Conservation (phyloP, 2,329 filamentous ascomycete genomes). For the Alternaria sp. region DNA sequence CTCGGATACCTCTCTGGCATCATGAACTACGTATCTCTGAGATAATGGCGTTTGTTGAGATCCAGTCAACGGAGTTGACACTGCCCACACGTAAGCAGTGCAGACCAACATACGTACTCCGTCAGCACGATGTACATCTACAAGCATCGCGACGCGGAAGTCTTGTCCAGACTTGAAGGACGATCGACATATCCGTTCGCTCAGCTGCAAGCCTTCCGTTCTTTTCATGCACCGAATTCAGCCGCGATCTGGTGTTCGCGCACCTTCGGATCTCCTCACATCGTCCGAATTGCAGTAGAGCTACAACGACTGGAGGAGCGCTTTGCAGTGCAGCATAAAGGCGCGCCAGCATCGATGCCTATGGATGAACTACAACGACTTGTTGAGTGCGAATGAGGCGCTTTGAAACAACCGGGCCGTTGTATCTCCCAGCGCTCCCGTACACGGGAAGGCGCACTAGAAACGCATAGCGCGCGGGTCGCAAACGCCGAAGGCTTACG, state of each 20-base stretch:
- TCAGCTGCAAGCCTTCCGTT: neutral
- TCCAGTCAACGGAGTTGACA: neutral
- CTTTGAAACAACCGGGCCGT: slow-evolving; percentile 3
- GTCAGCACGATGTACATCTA: neutral
- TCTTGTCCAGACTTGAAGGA: neutral
- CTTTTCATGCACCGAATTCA: neutral
- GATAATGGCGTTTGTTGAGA: neutral
- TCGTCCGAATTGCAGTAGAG: neutral
- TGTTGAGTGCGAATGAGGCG: neutral
- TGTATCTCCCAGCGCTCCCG: neutral
- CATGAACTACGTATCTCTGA: neutral
- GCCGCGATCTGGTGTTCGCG: neutral
- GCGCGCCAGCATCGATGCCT: neutral
- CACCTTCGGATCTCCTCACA: slow-evolving; percentile 15
- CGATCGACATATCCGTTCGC: neutral
- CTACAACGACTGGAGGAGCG: neutral
- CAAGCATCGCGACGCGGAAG: neutral
- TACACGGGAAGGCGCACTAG: neutral
- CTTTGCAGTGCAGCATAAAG: neutral
- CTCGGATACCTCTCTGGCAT: neutral
- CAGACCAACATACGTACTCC: neutral
- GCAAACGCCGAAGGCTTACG: neutral
- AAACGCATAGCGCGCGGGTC: neutral
- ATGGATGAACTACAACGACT: neutral
- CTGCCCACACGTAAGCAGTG: neutral